Conservation (phyloP, 1,284 basidiomycete species). For the Phylloporus sp. region DNA sequence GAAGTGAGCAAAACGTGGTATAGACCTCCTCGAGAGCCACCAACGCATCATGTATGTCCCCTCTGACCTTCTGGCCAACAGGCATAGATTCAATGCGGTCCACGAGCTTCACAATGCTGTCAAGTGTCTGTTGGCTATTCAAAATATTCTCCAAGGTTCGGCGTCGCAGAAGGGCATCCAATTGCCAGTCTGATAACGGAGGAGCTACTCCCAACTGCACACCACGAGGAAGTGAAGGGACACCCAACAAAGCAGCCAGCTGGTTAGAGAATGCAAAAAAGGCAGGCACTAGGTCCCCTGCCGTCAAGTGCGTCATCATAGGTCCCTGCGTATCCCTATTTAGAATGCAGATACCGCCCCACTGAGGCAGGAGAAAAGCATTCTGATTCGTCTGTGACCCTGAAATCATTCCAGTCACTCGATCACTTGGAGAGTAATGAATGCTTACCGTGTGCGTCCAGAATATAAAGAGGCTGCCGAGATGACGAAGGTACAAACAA, state of each 20-base stretch:
- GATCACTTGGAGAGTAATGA: conserved; percentile 5
- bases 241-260: conserved; percentile 78
- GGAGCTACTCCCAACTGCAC: conserved; percentile 36
- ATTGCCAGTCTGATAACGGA: conserved; percentile 71
- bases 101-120: conserved; percentile 82
- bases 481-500: conserved; percentile 82
- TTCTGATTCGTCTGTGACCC: conserved; percentile 51
- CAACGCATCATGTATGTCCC: conserved; percentile 73
- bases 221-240: conserved; percentile 62
- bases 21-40: conserved; percentile 72
- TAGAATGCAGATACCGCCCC: conserved; percentile 88
- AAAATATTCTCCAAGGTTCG: conserved; percentile 75
- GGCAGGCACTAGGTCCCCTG: conserved; percentile 51
- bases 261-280: conserved; percentile 81
- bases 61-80: conserved; percentile 75
- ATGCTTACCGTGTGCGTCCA: conserved; percentile 58
- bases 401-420: conserved; percentile 29
- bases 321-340: conserved; percentile 55
- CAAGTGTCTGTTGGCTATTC: conserved; percentile 73
- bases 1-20: conserved; percentile 12
- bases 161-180: conserved; percentile 75
- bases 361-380: conserved; percentile 93
- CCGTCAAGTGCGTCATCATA: conserved; percentile 42
- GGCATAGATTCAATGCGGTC: conserved; percentile 91
- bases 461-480: conserved; percentile 74